Conservation (phyloP, 208 protist genomes). For the Trypanosoma caninum region DNA sequence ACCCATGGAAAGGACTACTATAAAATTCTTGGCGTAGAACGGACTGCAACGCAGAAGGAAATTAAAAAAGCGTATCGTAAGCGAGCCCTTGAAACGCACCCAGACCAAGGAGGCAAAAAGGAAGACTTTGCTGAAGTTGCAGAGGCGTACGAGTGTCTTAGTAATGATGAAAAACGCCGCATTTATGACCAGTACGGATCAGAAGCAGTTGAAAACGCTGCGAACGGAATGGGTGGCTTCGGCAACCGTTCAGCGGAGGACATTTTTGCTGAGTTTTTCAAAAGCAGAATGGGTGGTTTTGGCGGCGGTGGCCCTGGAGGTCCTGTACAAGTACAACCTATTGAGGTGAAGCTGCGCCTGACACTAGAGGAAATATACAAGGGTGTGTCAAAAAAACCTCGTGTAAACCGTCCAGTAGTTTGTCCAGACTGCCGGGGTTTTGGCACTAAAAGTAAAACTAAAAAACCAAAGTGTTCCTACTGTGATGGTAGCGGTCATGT, state of each 20-base stretch:
- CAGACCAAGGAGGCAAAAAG: constrained; percentile 90
- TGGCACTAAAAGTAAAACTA: constrained; percentile 86
- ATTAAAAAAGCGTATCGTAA: constrained; percentile 93
- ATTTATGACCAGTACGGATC: constrained; percentile 97
- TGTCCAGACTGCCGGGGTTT: constrained; percentile 85
- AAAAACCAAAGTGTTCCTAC: constrained; percentile 85
- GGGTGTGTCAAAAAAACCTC: constrained; percentile 71
- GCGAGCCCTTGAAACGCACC: constrained; percentile 86
- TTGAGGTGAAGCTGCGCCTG: constrained; percentile 74
- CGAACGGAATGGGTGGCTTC: constrained; percentile 51
- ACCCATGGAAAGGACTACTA: constrained; percentile 85
- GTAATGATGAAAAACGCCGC: constrained; percentile 92
- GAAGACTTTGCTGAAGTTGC: constrained; percentile 90
- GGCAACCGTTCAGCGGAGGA: constrained; percentile 79
- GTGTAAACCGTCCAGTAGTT: constrained; percentile 78
- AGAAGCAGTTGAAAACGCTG: constrained; percentile 73
- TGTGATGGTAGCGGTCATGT: constrained; percentile 94
- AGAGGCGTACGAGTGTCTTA: constrained; percentile 97
- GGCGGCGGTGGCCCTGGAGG: constrained; percentile 34
- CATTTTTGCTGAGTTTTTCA: constrained; percentile 92
- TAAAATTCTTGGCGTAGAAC: constrained; percentile 78
- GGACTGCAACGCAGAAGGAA: constrained; percentile 50
- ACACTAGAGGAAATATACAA: constrained; percentile 87
- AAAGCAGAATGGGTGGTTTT: constrained; percentile 74
- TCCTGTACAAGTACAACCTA: constrained; percentile 58